Base-by-base conservation (phyloP, 257 asterid genomes). In the Oldenlandia corymbosa region DNA sequence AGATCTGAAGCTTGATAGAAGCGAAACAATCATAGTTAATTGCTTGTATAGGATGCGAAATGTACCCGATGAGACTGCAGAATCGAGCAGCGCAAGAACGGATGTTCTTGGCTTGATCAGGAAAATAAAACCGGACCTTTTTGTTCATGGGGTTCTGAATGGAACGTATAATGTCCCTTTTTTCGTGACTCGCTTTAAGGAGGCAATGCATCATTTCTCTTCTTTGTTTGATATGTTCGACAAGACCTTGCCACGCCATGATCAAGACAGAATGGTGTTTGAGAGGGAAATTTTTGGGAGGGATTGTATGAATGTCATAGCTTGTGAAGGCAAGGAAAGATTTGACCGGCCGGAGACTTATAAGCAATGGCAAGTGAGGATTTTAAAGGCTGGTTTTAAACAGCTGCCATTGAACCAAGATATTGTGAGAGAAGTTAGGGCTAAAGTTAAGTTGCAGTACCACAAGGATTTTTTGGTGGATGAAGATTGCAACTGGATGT, bases 291-390 rank as follows among this genome's bases (percentile, higher is more conserved):
- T 57, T n/a, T 43, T 75, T 5, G 78, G 78, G 46, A 30, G 80
- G 58, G 79, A 75, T 7, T 21, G 18, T 36, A 65, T 75, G 84
- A 75, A 70, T 43, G 60, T 66, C 8, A 47, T 79, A 37, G 84
- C 81, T 10, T 79, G 81, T 34, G 81, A 79, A 67, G 79, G 81
- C 23, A 50, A 37, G 12, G 65, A 73, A 50, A 75, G 77, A 66
- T 57, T 75, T n/a, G 84, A 75, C 47, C 66, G 84, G 50, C 79
- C 81, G 0, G 84, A 79, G 42, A 49, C 75, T 0, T 73, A 79
- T 41, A 75, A 69, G 61, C 79, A 70, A 49, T 79, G 81, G 81
- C 71, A 79, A 31, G 21, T 42, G 1, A 58, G 77, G 62, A 69
- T 51, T 56, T 65, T 31, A 58, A 79, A 73, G 28, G 81, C 77